Conservation (phyloP, 2,329 filamentous ascomycete species). For the Phyllosticta citrichinensis region DNA sequence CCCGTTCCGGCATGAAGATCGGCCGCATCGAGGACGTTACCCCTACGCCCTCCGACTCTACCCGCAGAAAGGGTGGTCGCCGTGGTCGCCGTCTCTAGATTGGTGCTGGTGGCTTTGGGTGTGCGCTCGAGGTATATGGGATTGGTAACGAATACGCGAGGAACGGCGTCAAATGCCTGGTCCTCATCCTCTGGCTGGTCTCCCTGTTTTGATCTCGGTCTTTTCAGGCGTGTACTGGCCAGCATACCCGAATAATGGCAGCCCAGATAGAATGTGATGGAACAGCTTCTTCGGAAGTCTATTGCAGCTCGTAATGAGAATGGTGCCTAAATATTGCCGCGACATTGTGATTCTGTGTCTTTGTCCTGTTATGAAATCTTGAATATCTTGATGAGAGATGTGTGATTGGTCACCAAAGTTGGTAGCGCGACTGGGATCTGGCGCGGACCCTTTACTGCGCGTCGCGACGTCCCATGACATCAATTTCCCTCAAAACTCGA, state of each 20-base stretch:
- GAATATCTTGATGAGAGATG: not conserved
- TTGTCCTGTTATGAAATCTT: not conserved
- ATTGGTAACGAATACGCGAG: conserved; percentile 53
- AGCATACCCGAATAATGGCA: conserved; percentile 7
- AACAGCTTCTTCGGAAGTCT: not conserved
- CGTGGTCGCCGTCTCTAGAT: conserved; percentile 99
- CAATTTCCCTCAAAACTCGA: not conserved
- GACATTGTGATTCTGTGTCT: not conserved
- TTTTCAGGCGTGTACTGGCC: conserved; percentile 9
- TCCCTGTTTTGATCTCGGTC: conserved; percentile 23
- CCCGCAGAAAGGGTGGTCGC: conserved; percentile 99
- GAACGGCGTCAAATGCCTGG: conserved; percentile 57
- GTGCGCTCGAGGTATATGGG: conserved; percentile 10
- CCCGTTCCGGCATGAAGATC: conserved; percentile 99
- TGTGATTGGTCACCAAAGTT: not conserved
- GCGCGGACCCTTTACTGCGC: not conserved
- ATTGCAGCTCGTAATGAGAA: not conserved
- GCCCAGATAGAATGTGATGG: conserved; percentile 7
- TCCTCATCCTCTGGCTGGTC: conserved; percentile 49
- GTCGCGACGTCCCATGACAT: not conserved
- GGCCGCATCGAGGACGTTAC: conserved; percentile 99
- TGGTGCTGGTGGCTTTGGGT: conserved; percentile 46
- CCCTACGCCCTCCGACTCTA: conserved; percentile 97
- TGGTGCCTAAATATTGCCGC: not conserved
- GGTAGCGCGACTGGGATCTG: not conserved